phyloP scores from a whole-genome alignment of 768 basidiomycete species.

The Naganishia antarctica region DNA sequence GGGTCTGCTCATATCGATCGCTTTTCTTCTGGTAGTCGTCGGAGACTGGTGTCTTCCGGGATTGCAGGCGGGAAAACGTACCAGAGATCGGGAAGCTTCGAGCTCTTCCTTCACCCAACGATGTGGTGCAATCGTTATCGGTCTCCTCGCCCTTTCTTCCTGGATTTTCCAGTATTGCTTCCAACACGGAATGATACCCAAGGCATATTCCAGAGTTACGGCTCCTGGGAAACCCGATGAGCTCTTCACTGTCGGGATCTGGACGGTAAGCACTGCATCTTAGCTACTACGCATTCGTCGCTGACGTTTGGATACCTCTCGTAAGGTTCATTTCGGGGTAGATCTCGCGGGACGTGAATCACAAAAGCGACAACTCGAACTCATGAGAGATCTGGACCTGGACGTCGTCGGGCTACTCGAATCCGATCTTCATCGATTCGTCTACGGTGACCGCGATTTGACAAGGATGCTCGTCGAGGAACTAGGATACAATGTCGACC shows the following conservation, averaged over 20 bases:
- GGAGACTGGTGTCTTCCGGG: neutral
- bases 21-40: neutral
- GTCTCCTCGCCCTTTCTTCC: neutral
- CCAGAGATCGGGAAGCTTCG: neutral
- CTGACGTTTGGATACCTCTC: neutral
- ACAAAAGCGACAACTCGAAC: constrained; percentile 61
- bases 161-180: neutral
- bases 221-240: constrained; percentile 28
- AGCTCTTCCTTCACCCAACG: neutral
- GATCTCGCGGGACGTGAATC: constrained; percentile 71
- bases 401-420: constrained; percentile 58
- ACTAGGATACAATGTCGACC: constrained; percentile 69
- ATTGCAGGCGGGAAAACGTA: neutral
- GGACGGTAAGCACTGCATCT: constrained; percentile 58
- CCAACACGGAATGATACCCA: neutral
- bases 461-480: constrained; percentile 73
- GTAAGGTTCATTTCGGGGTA: constrained; percentile 66
- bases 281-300: neutral
- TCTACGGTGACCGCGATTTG: constrained; percentile 82
- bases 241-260: constrained; percentile 69
- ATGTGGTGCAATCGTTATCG: neutral
- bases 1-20: constrained; percentile 54
- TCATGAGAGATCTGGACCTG: constrained; percentile 71
- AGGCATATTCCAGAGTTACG: constrained; percentile 23
- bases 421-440: constrained; percentile 55